phyloP scores from a whole-genome alignment of 1,139 yeast genomes.

The Debaryomycetaceae sp. region DNA sequence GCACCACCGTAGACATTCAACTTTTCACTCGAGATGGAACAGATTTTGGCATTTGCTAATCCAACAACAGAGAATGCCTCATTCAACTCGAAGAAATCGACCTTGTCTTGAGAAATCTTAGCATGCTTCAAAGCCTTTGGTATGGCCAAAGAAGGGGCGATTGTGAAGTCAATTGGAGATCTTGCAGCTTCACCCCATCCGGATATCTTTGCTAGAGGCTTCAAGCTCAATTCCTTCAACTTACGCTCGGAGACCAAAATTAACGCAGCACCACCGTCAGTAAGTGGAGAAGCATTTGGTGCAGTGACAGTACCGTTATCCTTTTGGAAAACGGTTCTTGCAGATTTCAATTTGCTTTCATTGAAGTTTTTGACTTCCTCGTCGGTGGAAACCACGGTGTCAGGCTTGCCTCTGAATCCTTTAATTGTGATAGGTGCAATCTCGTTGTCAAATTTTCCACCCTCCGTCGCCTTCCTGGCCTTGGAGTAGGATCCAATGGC shows the following conservation, averaged over 20 bases:
- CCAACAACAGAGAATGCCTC: constrained; percentile 95
- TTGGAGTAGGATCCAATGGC: constrained; percentile 63
- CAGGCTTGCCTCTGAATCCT: constrained; percentile 88
- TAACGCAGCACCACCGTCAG: constrained; percentile 94
- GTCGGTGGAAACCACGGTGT: constrained; percentile 59
- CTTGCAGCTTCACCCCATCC: constrained; percentile 98
- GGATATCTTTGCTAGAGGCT: constrained; percentile 74
- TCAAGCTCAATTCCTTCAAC: constrained; percentile 71
- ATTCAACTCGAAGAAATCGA: constrained; percentile 80
- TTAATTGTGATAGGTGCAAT: constrained; percentile 79
- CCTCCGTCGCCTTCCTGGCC: constrained; percentile 71
- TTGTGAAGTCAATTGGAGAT: constrained; percentile 83
- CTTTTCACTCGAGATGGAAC: constrained; percentile 59
- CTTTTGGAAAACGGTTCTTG: constrained; percentile 84
- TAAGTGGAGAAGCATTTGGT: constrained; percentile 86
- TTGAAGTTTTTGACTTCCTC: constrained; percentile 67
- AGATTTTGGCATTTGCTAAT: constrained; percentile 71
- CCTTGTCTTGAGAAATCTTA: constrained; percentile 48
- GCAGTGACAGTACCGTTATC: constrained; percentile 90
- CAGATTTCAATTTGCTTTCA: constrained; percentile 64
- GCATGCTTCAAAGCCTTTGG: constrained; percentile 91
- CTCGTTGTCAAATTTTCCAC: constrained; percentile 73
- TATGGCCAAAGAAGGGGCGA: constrained; percentile 84
- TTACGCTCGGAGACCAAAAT: constrained; percentile 74
- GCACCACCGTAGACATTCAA: constrained; percentile 95